Conservation (phyloP, 805 yeast species). For the Priceomyces melissophilus region DNA sequence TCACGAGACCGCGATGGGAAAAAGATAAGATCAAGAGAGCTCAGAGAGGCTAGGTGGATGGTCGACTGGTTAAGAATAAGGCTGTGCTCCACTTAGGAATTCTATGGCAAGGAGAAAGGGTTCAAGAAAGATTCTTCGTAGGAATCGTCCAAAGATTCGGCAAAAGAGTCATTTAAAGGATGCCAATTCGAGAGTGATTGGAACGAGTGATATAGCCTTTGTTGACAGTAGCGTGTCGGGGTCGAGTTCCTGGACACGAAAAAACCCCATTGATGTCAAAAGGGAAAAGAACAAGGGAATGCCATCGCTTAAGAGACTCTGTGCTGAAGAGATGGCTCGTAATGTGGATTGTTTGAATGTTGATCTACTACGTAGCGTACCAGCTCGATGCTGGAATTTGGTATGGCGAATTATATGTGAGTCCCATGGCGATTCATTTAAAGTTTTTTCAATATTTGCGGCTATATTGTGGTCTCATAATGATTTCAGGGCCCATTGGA, state of each 20-base stretch:
- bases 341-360: slow-evolving; percentile 21
- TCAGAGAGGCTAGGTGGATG: too few relatives aligned
- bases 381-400: slow-evolving; percentile 24
- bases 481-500: slow-evolving; percentile 23
- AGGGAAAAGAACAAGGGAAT: slow-evolving; percentile 5
- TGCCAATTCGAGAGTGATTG: slow-evolving; percentile 1
- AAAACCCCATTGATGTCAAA: slow-evolving; percentile 6
- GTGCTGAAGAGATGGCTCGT: slow-evolving; percentile 27
- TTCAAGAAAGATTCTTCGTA: background rate
- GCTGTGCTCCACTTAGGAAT: background rate
- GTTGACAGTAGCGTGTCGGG: slow-evolving; percentile 7
- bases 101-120: background rate
- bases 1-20: slow-evolving; percentile 3
- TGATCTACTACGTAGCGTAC: slow-evolving; percentile 17
- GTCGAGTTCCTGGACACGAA: slow-evolving; percentile 14
- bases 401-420: slow-evolving; percentile 31
- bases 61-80: too few relatives aligned
- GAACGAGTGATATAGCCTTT: slow-evolving; percentile 6
- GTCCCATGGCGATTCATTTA: slow-evolving; percentile 27
- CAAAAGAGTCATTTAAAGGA: background rate
- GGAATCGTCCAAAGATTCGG: background rate
- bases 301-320: slow-evolving; percentile 18
- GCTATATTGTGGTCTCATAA: slow-evolving; percentile 12
- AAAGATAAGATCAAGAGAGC: too few relatives aligned
- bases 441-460: slow-evolving; percentile 27